A percentile compares a stretch with the other conserved stretches of the same genome.
phyloP scores from a whole-genome alignment of 23 red algal genomes.

The Pyropia haitanensis region DNA sequence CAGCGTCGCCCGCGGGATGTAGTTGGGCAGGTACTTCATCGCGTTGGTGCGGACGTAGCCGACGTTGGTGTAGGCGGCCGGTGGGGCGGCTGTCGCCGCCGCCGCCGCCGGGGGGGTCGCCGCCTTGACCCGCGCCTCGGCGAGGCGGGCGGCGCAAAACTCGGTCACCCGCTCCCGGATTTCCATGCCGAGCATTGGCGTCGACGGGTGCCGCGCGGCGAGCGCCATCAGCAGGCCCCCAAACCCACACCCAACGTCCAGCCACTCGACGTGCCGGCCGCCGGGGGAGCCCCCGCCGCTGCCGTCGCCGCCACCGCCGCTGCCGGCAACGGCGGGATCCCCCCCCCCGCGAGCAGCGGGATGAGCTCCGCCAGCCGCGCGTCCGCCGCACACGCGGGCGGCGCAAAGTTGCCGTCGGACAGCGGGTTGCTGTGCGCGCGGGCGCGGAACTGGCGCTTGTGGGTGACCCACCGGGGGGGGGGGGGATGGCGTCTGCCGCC shows the following conservation, averaged over 20 bases:
- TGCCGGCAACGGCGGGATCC: no score
- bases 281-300: neutral
- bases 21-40: constrained; percentile 75
- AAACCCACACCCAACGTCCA: constrained; percentile 91
- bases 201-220: constrained; percentile 35
- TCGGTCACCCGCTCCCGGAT: constrained; percentile 74
- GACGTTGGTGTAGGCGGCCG: constrained; percentile 53
- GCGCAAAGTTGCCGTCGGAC: constrained; percentile 62
- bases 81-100: neutral
- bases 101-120: no score
- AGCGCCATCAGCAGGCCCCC: constrained; percentile 74
- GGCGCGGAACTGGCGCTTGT: constrained; percentile 65
- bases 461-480: constrained; percentile 25
- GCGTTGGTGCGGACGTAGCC: constrained; percentile 84
- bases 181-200: constrained; percentile 78
- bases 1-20: constrained; percentile 45
- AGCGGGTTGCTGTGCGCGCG: constrained; percentile 94
- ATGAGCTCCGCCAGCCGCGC: constrained; percentile 27
- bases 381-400: constrained; percentile 43
- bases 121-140: constrained; percentile 28
- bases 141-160: constrained; percentile 31
- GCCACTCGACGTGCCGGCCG: constrained; percentile 30
- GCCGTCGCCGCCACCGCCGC: no score
- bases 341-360: neutral
- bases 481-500: no score